These are phyloP conservation scores for Astrothelium macrocarpum DNA, from an alignment of 495 filamentous ascomycete genomes.

Conservation along the genomic window DNA sequence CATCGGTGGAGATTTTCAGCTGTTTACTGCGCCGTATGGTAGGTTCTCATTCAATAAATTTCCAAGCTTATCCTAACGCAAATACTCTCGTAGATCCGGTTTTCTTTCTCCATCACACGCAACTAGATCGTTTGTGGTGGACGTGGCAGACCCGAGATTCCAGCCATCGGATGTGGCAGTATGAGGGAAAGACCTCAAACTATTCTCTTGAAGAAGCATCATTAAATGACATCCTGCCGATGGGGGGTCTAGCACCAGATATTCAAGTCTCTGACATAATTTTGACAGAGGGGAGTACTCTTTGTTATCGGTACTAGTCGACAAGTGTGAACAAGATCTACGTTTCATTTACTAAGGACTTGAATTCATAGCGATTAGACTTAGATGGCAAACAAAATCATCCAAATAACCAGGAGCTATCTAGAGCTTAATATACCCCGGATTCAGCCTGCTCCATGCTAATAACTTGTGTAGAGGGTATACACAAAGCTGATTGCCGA, in stretches of 20 bases:
- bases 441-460: no score
- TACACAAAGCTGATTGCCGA: no score
- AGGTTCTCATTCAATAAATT: neutral
- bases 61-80: neutral
- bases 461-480: no score
- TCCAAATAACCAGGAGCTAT: no score
- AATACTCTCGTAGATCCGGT: slow-evolving; percentile 9
- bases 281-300: neutral
- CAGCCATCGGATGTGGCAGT: neutral
- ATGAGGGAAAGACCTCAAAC: slow-evolving; percentile 4
- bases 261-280: slow-evolving; percentile 11
- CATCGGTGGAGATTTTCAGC: slow-evolving; percentile 13
- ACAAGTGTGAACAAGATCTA: no score
- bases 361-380: no score
- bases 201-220: slow-evolving; percentile 7
- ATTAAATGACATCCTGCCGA: slow-evolving; percentile 8
- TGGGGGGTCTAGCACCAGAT: slow-evolving; percentile 5
- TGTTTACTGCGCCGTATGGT: slow-evolving; percentile 14
- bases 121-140: slow-evolving; percentile 16
- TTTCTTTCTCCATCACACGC: slow-evolving; percentile 14
- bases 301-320: slow-evolving; percentile 11
- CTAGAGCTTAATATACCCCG: no score
- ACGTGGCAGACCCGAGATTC: slow-evolving; percentile 10
- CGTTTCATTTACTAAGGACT: no score
- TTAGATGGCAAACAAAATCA: no score